Evolutionary conservation across 2,329 filamentous ascomycete genomes (phyloP), one percentile per base, ranked within the genome.

Genomic region (Dactylellina parvicollis): DNA sequence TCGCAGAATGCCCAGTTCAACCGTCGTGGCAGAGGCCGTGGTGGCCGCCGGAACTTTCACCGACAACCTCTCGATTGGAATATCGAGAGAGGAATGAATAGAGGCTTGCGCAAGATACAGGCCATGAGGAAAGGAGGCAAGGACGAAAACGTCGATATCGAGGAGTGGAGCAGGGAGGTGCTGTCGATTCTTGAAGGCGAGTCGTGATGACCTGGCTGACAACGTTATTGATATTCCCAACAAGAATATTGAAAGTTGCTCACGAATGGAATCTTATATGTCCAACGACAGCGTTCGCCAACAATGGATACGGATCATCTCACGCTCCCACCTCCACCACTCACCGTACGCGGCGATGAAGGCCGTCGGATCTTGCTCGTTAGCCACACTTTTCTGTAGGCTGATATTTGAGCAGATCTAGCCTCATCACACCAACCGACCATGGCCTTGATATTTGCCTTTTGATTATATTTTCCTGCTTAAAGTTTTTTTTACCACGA

Each of bases 101-200:
- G 70, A 60, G 70, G 70, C 18, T 44, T 74, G 32, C 46, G 64
- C 26, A 74, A 69, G 40, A 67, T 74, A 46, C 61, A 69, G 24
- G 57, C 61, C 20, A 67, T 74, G 61, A 50, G 70, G 40, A 73
- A 69, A 44, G 70, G 70, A 49, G 70, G 70, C 40, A 69, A 69
- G 38, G 64, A 74, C 28, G 70, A 74, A 32, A 74, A 74, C 47
- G 70, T 69, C 26, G 70, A 74, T 52, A 69, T 74, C 18, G 70
- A 74, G 59, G 70, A 74, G 42, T 74, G 69, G 69, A 73, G 69
- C 46, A 54, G 55, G 34, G 46, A 40, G 24, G 69, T 73, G 46
- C 69, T 73, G n/a, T 66, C 60, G 40, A 73, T 73, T 26, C 69
- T 73, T 20, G 69, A 73, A 61, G 60, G 54, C 12, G 60, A 73